Percentiles rank a stretch among this genome's conserved stretches.
Conservation (phyloP, 2,329 filamentous ascomycete genomes). For the Hyphodiscus sp. region DNA sequence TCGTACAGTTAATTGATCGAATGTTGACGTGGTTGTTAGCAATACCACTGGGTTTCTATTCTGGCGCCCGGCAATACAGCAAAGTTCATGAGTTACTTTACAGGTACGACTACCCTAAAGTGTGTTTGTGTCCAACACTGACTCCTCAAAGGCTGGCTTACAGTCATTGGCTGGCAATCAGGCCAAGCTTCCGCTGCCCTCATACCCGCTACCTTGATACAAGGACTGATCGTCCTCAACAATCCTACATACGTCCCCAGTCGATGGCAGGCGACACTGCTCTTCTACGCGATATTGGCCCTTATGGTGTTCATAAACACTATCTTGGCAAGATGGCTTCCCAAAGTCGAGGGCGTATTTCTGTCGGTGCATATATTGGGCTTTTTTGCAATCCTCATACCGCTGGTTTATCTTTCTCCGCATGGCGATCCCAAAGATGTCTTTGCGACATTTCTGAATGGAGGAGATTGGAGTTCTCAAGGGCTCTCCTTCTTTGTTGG, state of each 20-base stretch:
- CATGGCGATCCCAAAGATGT: slow-evolving; percentile 31
- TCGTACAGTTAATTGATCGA: slow-evolving; percentile 31
- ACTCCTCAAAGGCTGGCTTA: slow-evolving; percentile 40
- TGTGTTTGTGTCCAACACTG: background rate
- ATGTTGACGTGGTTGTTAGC: slow-evolving; percentile 16
- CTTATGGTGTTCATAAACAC: slow-evolving; percentile 40
- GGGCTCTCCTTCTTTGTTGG: slow-evolving; percentile 42
- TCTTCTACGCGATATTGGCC: slow-evolving; percentile 36
- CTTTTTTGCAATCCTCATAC: slow-evolving; percentile 34
- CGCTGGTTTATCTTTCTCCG: slow-evolving; percentile 30
- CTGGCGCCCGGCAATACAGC: slow-evolving; percentile 41
- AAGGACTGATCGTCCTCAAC: slow-evolving; percentile 35
- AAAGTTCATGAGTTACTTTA: slow-evolving; percentile 47
- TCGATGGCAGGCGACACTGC: slow-evolving; percentile 37
- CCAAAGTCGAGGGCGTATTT: slow-evolving; percentile 44
- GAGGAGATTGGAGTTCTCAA: slow-evolving; percentile 37
- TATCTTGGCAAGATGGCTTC: slow-evolving; percentile 37
- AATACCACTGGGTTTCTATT: slow-evolving; percentile 52
- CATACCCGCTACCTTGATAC: slow-evolving; percentile 42
- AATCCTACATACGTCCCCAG: slow-evolving; percentile 31
- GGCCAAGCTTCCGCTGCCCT: slow-evolving; percentile 31
- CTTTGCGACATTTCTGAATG: slow-evolving; percentile 39
- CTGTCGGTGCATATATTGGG: slow-evolving; percentile 41
- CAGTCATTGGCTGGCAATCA: slow-evolving; percentile 42
- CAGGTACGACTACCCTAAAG: slow-evolving; percentile 27